Conservation (phyloP, 345 rosid genomes). For the Reutealis trisperma region DNA sequence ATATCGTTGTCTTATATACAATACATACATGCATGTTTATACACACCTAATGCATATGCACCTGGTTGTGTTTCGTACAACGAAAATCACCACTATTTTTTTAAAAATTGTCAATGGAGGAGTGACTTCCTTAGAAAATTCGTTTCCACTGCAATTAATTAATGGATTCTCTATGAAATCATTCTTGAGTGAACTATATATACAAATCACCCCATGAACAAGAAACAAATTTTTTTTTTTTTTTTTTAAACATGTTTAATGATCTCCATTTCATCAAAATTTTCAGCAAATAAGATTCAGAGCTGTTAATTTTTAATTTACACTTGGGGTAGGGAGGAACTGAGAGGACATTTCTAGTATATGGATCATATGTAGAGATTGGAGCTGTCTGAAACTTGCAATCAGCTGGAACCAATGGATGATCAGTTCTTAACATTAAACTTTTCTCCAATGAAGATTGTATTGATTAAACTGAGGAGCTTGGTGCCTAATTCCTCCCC, state of each 20-base stretch:
- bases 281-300: not conserved
- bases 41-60: no score
- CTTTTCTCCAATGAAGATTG: not conserved
- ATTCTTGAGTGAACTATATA: not conserved
- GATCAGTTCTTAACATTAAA: not conserved
- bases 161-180: not conserved
- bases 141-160: not conserved
- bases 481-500: slow-evolving; percentile 19
- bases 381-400: slow-evolving; percentile 10
- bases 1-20: no score
- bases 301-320: not conserved
- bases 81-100: not conserved
- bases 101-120: not conserved
- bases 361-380: slow-evolving; percentile 3
- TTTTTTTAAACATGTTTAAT: not conserved
- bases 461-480: slow-evolving; percentile 10
- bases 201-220: not conserved
- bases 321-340: not conserved
- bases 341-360: not conserved
- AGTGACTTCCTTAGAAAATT: not conserved
- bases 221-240: no score
- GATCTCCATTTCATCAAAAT: not conserved
- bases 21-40: no score
- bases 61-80: no score
- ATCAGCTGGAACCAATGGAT: slow-evolving; percentile 9